Conservation (phyloP, 1,284 basidiomycete genomes). For the Leccinum proliferum region DNA sequence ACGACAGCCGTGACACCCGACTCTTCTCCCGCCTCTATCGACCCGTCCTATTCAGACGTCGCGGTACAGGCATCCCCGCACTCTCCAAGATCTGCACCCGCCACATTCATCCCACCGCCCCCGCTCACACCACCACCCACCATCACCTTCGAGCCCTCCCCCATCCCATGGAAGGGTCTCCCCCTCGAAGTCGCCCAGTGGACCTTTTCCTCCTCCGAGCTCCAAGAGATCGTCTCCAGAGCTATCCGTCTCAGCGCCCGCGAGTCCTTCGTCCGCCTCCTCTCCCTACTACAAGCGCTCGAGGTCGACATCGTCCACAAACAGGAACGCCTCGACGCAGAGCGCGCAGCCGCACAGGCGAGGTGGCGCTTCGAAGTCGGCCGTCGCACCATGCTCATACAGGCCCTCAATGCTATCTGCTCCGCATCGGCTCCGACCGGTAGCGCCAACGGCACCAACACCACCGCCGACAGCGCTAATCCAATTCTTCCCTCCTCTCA, state of each 20-base stretch:
- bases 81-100: background rate
- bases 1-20: no score
- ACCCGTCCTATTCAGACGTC: conserved; percentile 7
- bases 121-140: conserved; percentile 40
- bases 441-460: background rate
- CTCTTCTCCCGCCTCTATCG: background rate
- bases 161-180: conserved; percentile 59
- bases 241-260: conserved; percentile 67
- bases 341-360: conserved; percentile 48
- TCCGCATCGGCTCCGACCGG: conserved; percentile 14
- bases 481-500: conserved; percentile 38
- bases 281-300: conserved; percentile 52
- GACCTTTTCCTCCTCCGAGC: conserved; percentile 63
- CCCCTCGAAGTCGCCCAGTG: conserved; percentile 71
- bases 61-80: conserved; percentile 11
- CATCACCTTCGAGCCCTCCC: conserved; percentile 50
- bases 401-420: conserved; percentile 47
- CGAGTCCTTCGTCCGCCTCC: conserved; percentile 66
- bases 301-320: conserved; percentile 56
- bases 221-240: conserved; percentile 67
- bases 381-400: conserved; percentile 66
- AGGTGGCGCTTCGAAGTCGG: conserved; percentile 65
- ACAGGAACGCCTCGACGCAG: conserved; percentile 46
- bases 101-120: conserved; percentile 23
- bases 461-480: conserved; percentile 13